phyloP scores from a whole-genome alignment of 139 green algal species.

The Asterochloris erici region DNA sequence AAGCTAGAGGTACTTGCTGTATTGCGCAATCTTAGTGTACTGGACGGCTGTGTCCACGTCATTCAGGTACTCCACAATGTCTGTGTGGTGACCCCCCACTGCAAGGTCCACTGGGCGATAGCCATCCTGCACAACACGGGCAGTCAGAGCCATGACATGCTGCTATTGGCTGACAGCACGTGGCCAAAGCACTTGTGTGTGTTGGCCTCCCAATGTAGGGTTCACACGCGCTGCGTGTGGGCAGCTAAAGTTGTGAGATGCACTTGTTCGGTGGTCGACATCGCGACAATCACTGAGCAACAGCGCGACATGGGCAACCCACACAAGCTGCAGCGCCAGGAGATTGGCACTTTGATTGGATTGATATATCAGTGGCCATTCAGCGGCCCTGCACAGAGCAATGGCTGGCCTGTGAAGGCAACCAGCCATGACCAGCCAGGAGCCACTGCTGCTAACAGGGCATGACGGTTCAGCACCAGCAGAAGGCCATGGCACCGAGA shows the following conservation, averaged over 20 bases:
- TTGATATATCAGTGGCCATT: too few relatives aligned
- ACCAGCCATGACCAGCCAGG: background rate
- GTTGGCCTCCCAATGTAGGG: background rate
- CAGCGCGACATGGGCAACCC: background rate
- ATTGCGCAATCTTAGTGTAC: conserved; percentile 8
- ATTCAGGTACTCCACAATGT: conserved; percentile 17
- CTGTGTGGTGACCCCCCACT: background rate
- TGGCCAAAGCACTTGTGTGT: background rate
- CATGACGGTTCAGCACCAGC: background rate
- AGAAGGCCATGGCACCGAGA: background rate
- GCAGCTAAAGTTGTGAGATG: background rate
- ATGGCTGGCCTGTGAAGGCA: too few relatives aligned
- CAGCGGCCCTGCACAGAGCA: too few relatives aligned
- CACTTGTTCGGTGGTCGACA: background rate
- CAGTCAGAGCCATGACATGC: background rate
- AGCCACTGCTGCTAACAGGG: background rate
- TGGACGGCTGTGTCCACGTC: conserved; percentile 10
- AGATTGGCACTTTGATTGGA: too few relatives aligned
- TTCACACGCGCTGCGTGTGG: background rate
- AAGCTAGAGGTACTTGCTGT: conserved; percentile 5
- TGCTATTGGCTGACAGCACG: background rate
- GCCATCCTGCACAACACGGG: background rate
- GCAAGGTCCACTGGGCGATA: conserved; percentile 11
- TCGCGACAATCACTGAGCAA: background rate
- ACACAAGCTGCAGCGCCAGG: too few relatives aligned